Percentiles rank a stretch among this genome's conserved stretches.
Evolutionary conservation across 176 grass and related monocot species (phyloP).

Genomic region (Eleusine indica): DNA sequence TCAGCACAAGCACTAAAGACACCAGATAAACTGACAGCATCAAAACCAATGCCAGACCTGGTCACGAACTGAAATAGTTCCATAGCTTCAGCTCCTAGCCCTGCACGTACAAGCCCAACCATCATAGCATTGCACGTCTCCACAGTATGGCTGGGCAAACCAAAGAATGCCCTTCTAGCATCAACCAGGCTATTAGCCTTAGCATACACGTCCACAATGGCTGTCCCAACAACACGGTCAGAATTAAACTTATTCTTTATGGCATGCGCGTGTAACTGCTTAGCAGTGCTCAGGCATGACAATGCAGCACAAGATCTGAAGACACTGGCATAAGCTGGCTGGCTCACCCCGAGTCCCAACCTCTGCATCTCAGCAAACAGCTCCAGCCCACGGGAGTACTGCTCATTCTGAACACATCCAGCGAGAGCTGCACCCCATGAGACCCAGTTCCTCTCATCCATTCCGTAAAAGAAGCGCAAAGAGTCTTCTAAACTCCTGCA

Average conservation of each 20-base stretch:
- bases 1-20: constrained; percentile 77
- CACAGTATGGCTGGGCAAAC: constrained; percentile 55
- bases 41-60: constrained; percentile 54
- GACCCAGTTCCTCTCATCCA: constrained; percentile 78
- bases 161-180: constrained; percentile 66
- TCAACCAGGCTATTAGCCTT: constrained; percentile 66
- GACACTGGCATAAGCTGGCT: constrained; percentile 78
- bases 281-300: constrained; percentile 44
- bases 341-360: constrained; percentile 57
- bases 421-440: constrained; percentile 69
- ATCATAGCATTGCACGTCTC: constrained; percentile 87
- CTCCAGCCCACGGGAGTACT: constrained; percentile 47
- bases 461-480: constrained; percentile 59
- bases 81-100: constrained; percentile 55
- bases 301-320: constrained; percentile 73
- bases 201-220: constrained; percentile 83
- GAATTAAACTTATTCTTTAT: constrained; percentile 70
- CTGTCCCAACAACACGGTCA: constrained; percentile 74
- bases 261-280: constrained; percentile 75
- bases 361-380: constrained; percentile 81
- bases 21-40: constrained; percentile 73
- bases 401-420: constrained; percentile 68
- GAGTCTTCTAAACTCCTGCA: constrained; percentile 65
- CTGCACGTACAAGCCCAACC: constrained; percentile 67
- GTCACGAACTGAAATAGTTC: constrained; percentile 69